phyloP scores from a whole-genome alignment of 805 yeast species.

The Cyberlindnera suaveolens region DNA sequence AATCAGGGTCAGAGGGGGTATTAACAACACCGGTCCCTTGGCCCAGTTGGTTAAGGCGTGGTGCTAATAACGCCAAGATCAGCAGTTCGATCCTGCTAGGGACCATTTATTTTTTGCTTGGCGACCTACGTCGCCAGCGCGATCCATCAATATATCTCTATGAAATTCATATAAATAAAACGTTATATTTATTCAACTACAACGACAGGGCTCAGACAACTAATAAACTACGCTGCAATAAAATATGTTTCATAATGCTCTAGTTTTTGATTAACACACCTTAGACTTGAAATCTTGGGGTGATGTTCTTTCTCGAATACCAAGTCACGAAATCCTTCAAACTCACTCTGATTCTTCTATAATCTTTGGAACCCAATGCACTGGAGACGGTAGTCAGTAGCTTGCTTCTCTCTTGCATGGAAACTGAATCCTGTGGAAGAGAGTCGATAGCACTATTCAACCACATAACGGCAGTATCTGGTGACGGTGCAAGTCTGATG shows the following conservation, averaged over 20 bases:
- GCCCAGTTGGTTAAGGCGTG: constrained; percentile 58
- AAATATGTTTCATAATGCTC: too few species aligned
- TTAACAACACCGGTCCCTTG: constrained; percentile 41
- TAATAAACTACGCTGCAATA: too few species aligned
- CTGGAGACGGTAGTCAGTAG: constrained; percentile 49
- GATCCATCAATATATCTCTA: background rate
- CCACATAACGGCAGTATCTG: constrained; percentile 45
- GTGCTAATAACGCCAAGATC: constrained; percentile 55
- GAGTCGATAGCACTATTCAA: constrained; percentile 45
- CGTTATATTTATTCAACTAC: too few species aligned
- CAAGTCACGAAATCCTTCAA: constrained; percentile 75
- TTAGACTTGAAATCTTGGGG: constrained; percentile 30
- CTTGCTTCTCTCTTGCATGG: constrained; percentile 61
- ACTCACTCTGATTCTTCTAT: constrained; percentile 63
- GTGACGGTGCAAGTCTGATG: constrained; percentile 42
- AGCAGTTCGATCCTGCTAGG: constrained; percentile 87
- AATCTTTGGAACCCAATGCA: constrained; percentile 63
- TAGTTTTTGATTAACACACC: background rate
- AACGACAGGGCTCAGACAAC: too few species aligned
- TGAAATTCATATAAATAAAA: too few species aligned
- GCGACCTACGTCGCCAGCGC: too few species aligned
- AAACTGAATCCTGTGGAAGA: constrained; percentile 60
- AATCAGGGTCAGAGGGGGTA: too few species aligned
- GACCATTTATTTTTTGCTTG: constrained; percentile 37
- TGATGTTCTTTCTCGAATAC: constrained; percentile 74